Evolutionary conservation across 106 monocot genomes (phyloP).

Genomic region (Hemerocallis citrina): DNA sequence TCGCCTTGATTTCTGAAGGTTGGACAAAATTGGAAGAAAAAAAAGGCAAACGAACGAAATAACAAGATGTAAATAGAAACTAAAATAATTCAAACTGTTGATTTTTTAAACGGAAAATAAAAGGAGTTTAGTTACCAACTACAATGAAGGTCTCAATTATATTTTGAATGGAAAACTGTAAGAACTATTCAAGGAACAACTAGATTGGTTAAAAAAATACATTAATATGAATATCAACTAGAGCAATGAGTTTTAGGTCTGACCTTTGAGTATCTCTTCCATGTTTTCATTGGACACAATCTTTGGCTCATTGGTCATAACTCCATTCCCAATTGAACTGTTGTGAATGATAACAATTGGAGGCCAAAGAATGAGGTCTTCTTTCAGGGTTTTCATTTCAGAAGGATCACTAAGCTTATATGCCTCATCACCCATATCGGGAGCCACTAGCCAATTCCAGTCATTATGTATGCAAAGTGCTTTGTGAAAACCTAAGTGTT

Average conservation of each 20-base stretch:
- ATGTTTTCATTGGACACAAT: slow-evolving; percentile 28
- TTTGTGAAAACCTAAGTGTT: slow-evolving; percentile 81
- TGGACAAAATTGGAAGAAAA: neutral
- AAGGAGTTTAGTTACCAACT: neutral
- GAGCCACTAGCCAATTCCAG: slow-evolving; percentile 65
- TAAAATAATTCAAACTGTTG: neutral
- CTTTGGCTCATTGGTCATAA: slow-evolving; percentile 12
- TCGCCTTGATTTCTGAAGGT: neutral
- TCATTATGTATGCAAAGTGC: slow-evolving; percentile 68
- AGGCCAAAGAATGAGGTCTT: slow-evolving; percentile 89
- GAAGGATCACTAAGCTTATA: slow-evolving; percentile 24
- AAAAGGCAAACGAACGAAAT: neutral
- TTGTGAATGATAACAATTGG: slow-evolving; percentile 67
- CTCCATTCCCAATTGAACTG: slow-evolving; percentile 27
- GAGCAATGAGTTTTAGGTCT: neutral
- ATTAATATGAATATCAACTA: neutral
- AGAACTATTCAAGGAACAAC: neutral
- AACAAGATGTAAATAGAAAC: neutral
- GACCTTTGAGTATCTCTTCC: slow-evolving; percentile 58
- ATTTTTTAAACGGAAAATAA: neutral
- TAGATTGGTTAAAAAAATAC: slow-evolving; percentile 1
- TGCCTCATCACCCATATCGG: slow-evolving; percentile 31
- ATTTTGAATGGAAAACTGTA: neutral
- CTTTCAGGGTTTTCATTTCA: slow-evolving; percentile 40
- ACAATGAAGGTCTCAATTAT: neutral